phyloP scores from a whole-genome alignment of 2,329 filamentous ascomycete species.

The Acrodontium crateriforme region DNA sequence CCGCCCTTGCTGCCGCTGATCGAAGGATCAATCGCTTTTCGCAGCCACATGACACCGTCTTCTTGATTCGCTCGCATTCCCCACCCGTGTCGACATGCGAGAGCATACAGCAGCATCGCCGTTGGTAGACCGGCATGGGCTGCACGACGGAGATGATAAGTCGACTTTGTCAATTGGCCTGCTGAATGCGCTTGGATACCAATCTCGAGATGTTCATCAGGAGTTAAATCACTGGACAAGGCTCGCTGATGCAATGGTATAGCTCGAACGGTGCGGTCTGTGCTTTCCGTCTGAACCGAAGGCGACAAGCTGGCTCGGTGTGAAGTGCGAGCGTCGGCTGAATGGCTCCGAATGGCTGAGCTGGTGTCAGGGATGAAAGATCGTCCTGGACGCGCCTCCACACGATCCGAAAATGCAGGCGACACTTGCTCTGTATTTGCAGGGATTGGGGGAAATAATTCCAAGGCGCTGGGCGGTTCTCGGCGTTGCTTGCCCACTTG shows the following conservation, averaged over 20 bases:
- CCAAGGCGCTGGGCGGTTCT: not conserved
- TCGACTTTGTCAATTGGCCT: slow-evolving; percentile 80
- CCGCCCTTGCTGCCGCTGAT: slow-evolving; percentile 55
- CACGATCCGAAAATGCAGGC: slow-evolving; percentile 4
- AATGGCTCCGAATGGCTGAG: slow-evolving; percentile 15
- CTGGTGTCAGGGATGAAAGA: slow-evolving; percentile 2
- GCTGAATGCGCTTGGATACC: slow-evolving; percentile 83
- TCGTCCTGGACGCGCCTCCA: slow-evolving; percentile 4
- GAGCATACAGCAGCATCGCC: slow-evolving; percentile 88
- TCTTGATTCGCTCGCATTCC: slow-evolving; percentile 85
- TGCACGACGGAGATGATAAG: slow-evolving; percentile 85
- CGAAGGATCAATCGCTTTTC: slow-evolving; percentile 76
- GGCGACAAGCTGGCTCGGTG: slow-evolving; percentile 9
- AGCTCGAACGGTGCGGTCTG: slow-evolving; percentile 31
- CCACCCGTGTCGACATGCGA: slow-evolving; percentile 94
- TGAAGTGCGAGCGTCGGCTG: slow-evolving; percentile 17
- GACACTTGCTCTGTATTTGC: slow-evolving; percentile 1
- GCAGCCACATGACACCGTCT: slow-evolving; percentile 84
- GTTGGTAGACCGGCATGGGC: slow-evolving; percentile 77
- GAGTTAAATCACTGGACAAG: slow-evolving; percentile 51
- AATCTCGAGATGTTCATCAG: slow-evolving; percentile 80
- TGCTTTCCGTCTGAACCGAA: slow-evolving; percentile 21
- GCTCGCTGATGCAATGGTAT: slow-evolving; percentile 36
- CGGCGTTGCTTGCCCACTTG: no score
- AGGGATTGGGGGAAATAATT: not conserved